These are phyloP conservation scores for Mortierella sp. DNA, from an alignment of 371 early-diverging fungal genomes.

Conservation along the genomic window DNA sequence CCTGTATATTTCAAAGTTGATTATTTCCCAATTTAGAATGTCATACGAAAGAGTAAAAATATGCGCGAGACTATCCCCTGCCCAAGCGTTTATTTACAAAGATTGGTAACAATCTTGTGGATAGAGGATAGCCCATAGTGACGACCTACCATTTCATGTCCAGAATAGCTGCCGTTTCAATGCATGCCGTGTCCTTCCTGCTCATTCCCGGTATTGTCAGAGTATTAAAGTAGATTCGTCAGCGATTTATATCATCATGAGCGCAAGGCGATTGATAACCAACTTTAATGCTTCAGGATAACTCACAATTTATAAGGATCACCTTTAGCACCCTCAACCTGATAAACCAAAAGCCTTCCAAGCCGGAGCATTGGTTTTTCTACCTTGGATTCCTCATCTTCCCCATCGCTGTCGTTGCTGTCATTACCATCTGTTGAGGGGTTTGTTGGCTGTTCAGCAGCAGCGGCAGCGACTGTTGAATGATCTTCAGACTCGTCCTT, in stretches of 20 bases:
- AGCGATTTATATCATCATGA: background rate
- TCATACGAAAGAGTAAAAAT: background rate
- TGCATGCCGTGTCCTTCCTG: constrained; percentile 57
- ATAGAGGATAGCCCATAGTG: background rate
- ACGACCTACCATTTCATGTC: constrained; percentile 85
- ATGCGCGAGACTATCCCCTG: background rate
- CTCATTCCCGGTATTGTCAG: background rate
- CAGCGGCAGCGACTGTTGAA: constrained; percentile 41
- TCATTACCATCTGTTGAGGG: constrained; percentile 5
- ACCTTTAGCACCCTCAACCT: constrained; percentile 20
- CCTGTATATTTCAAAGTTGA: constrained; percentile 14
- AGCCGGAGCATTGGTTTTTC: constrained; percentile 53
- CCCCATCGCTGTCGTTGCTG: constrained; percentile 43
- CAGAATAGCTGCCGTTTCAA: constrained; percentile 82
- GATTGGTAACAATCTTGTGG: background rate
- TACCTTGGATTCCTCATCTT: constrained; percentile 22
- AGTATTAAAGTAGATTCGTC: background rate
- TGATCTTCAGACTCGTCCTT: constrained; percentile 52
- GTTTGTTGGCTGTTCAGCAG: constrained; percentile 11
- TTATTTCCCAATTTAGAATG: too few species aligned
- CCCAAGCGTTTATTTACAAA: background rate
- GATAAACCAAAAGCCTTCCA: constrained; percentile 60
- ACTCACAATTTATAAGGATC: constrained; percentile 38
- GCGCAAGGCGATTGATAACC: background rate
- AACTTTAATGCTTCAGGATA: too few species aligned